A percentile compares a stretch with the other conserved stretches of the same genome.
These are phyloP conservation scores for Harringtonia lauricola DNA, from an alignment of 2,329 filamentous ascomycete genomes.

Conservation along the genomic window DNA sequence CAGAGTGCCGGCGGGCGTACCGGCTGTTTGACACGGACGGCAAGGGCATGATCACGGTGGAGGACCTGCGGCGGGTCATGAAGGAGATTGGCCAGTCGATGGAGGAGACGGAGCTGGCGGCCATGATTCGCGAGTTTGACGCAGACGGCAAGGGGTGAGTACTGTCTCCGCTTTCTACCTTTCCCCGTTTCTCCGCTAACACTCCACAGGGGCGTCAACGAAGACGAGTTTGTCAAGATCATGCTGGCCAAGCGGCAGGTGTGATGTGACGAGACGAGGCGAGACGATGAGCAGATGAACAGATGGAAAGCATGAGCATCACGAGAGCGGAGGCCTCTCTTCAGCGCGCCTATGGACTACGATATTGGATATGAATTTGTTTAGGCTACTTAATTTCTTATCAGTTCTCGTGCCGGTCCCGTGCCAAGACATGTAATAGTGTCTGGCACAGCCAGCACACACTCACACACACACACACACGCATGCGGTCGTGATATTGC, in stretches of 20 bases:
- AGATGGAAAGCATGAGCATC: neutral
- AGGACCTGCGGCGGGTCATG: constrained; percentile 78
- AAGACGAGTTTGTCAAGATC: constrained; percentile 59
- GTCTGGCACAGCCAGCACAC: too few species aligned
- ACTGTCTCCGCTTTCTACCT: neutral
- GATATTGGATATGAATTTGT: neutral
- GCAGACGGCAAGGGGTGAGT: constrained; percentile 68
- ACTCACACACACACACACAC: too few species aligned
- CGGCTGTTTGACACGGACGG: constrained; percentile 83
- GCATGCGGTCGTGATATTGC: too few species aligned
- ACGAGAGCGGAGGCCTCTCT: neutral
- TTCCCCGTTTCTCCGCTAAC: neutral
- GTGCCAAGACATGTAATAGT: too few species aligned
- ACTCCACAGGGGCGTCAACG: constrained; percentile 46
- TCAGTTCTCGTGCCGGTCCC: neutral
- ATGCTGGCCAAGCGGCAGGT: constrained; percentile 30
- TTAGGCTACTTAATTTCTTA: neutral
- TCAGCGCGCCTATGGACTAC: neutral
- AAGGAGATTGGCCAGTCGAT: constrained; percentile 86
- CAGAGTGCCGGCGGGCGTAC: constrained; percentile 87
- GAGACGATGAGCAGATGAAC: neutral
- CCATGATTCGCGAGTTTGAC: constrained; percentile 98
- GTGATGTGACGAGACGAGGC: neutral
- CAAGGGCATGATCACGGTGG: constrained; percentile 84
- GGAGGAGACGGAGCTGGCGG: constrained; percentile 81